A percentile compares a stretch with the other conserved stretches of the same genome.
These are phyloP conservation scores for Kazachstania africana DNA, from an alignment of 805 yeast genomes.

Conservation along the genomic window DNA sequence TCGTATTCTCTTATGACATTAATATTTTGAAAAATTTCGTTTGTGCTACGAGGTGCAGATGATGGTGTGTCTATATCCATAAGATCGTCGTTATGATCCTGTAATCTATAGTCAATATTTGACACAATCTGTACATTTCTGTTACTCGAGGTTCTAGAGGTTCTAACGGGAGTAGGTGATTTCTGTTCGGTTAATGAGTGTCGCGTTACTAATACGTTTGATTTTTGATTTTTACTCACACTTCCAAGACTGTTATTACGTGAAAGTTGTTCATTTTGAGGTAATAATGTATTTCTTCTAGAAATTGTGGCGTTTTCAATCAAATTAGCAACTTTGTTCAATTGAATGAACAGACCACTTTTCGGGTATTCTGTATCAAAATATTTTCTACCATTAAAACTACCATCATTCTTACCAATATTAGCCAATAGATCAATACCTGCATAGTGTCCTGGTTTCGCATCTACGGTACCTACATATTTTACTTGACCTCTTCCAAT, in stretches of 20 bases:
- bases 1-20: not conserved
- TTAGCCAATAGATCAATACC: constrained; percentile 70
- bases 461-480: constrained; percentile 62
- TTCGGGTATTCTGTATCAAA: constrained; percentile 52
- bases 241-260: constrained; percentile 8
- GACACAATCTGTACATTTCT: not conserved
- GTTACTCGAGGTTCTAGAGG: constrained; percentile 37
- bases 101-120: not conserved
- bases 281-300: constrained; percentile 11
- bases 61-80: constrained; percentile 11
- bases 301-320: constrained; percentile 11
- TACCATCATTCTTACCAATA: constrained; percentile 81
- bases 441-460: constrained; percentile 66
- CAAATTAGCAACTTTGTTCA: constrained; percentile 30
- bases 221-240: too few relatives aligned
- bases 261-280: not conserved
- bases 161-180: constrained; percentile 12
- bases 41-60: constrained; percentile 3
- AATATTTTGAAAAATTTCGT: not conserved
- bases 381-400: constrained; percentile 57
- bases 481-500: constrained; percentile 57
- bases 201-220: constrained; percentile 7
- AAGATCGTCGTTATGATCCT: constrained; percentile 1
- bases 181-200: constrained; percentile 5
- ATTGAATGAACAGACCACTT: constrained; percentile 66